phyloP scores from a whole-genome alignment of 148 eudicot genomes.

The Linanthus parryae region DNA sequence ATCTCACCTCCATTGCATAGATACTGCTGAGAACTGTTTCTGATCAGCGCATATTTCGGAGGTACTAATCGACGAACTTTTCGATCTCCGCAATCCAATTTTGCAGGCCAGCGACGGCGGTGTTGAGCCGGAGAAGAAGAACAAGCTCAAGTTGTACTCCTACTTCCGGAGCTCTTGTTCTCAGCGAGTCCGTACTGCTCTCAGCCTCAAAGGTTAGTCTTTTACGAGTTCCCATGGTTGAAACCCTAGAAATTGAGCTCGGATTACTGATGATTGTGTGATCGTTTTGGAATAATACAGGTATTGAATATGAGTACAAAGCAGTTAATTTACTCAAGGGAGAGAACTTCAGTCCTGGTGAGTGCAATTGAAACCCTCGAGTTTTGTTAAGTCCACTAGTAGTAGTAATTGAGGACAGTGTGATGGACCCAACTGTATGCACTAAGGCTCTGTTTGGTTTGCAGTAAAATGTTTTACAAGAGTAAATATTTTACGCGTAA shows the following conservation, averaged over 20 bases:
- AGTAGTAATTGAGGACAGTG: too few species aligned
- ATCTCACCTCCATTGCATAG: too few species aligned
- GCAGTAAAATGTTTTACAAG: too few species aligned
- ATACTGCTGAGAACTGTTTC: too few species aligned
- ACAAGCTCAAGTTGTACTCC: slow-evolving; percentile 71
- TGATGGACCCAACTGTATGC: too few species aligned
- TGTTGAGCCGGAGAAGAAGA: slow-evolving; percentile 27
- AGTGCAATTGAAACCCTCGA: too few species aligned
- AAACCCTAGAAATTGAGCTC: neutral
- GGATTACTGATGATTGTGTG: neutral
- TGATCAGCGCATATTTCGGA: too few species aligned
- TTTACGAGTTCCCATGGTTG: neutral
- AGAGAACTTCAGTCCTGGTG: slow-evolving; percentile 62
- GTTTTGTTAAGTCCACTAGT: too few species aligned
- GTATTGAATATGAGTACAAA: slow-evolving; percentile 71
- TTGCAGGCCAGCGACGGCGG: slow-evolving; percentile 30
- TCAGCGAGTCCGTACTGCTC: slow-evolving; percentile 87
- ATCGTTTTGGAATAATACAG: slow-evolving; percentile 25
- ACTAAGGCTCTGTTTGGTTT: too few species aligned
- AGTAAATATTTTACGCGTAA: too few species aligned
- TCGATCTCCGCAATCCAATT: too few species aligned
- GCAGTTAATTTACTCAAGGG: slow-evolving; percentile 73
- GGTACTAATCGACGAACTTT: too few species aligned
- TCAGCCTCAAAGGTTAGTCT: slow-evolving; percentile 62
- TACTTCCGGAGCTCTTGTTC: slow-evolving; percentile 74